Evolutionary conservation across 331 rosid genomes (phyloP).

Genomic region (Erythrophleum ivorense): DNA sequence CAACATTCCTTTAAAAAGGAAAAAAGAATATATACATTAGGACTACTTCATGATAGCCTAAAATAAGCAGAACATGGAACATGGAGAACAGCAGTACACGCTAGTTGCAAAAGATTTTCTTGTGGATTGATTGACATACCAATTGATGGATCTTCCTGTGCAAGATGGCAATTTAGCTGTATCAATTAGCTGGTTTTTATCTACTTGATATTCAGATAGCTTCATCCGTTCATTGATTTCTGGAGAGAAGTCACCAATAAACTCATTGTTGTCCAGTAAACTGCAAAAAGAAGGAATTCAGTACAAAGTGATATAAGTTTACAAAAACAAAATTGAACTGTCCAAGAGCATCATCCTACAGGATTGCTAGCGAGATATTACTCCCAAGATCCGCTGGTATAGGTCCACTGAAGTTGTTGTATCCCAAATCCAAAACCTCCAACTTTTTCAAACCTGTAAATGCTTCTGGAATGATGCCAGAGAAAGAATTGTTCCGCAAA

Average conservation of each 20-base stretch:
- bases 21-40: slow-evolving; percentile 19
- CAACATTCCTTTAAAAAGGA: slow-evolving; percentile 45
- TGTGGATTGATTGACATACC: slow-evolving; percentile 58
- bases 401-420: slow-evolving; percentile 71
- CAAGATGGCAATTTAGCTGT: slow-evolving; percentile 48
- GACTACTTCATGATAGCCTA: slow-evolving; percentile 19
- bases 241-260: slow-evolving; percentile 62
- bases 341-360: slow-evolving; percentile 60
- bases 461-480: slow-evolving; percentile 67
- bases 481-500: slow-evolving; percentile 81
- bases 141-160: slow-evolving; percentile 39
- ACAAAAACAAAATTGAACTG: slow-evolving; percentile 29
- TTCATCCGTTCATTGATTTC: slow-evolving; percentile 54
- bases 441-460: slow-evolving; percentile 66
- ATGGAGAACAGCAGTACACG: slow-evolving; percentile 14
- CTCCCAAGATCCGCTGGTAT: slow-evolving; percentile 69
- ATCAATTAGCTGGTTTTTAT: slow-evolving; percentile 56
- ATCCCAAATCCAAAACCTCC: slow-evolving; percentile 89
- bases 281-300: slow-evolving; percentile 53
- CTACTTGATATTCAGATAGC: slow-evolving; percentile 75
- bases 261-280: slow-evolving; percentile 76
- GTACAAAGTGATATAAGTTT: slow-evolving; percentile 13
- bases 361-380: slow-evolving; percentile 61
- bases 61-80: slow-evolving; percentile 11
- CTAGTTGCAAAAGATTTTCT: slow-evolving; percentile 18